Base-by-base conservation (phyloP, 176 grass and related monocot species). In the Thalia dealbata region DNA sequence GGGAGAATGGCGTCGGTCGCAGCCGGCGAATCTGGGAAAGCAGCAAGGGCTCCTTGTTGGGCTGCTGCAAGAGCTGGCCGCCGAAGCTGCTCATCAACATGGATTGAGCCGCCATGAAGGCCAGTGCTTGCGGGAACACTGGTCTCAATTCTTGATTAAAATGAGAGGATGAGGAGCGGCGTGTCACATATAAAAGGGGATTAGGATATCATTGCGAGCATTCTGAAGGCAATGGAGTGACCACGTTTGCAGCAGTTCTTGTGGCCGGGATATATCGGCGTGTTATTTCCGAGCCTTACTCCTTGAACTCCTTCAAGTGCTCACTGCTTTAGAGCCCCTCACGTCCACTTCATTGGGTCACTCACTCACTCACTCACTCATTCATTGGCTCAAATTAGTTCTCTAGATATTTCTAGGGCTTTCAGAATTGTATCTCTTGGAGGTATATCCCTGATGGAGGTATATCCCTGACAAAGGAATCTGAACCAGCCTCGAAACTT, bases 1-100 rank as follows among this genome's bases (percentile, higher is more conserved):
- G 67, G 18, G 81, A 77, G 76, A 83, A 82, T 69, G 50, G 78
- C 72, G 76, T 73, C 71, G 28, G 85, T 27, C 38, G 80, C 71
- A 30, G 50, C n/a, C 56, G 73, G 5, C 58, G 73, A 27, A 48
- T 26, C 41, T 63, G 73, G 58, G 35, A 79, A 55, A 74, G 88
- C 72, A 59, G 84, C 59, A 50, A 73, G 62, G 68, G 65, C 55
- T 75, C 42, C 50, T 77, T 62, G 64, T 64, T 80, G 43, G 6
- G 11, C 45, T 48, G 45, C 45, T 48, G 45, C 45, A 48, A 48
- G 3, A 48, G 45, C 11, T 48, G 52, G 52, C 52, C 19, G 6
- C 52, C 52, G 18, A 7, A 21, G 52, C 52, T 56, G 52, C 3
- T n/a, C 52, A 56, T 22, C 7, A 56, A 18, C 52, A 56, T n/a